phyloP scores from a whole-genome alignment of 139 green algal species.

The Chlamydomonas asymmetrica region DNA sequence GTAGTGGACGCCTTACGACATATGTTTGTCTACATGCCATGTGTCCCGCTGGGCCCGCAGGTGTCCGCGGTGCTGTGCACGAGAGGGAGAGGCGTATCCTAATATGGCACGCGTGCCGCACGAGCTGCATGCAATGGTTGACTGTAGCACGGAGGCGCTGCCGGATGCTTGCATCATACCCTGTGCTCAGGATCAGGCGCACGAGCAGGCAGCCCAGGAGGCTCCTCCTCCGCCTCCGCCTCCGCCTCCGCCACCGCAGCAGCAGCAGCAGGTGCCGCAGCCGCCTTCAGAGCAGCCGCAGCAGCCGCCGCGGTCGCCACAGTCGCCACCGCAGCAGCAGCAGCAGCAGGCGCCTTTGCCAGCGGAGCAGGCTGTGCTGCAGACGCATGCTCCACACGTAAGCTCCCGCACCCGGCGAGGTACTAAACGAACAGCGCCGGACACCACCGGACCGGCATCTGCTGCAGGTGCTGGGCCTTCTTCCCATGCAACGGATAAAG shows the following conservation, averaged over 20 bases:
- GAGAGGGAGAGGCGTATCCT: constrained; percentile 2
- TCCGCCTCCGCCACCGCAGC: neutral
- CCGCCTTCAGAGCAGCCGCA: too few species aligned
- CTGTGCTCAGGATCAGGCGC: neutral
- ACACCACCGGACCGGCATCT: neutral
- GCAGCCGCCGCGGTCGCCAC: neutral
- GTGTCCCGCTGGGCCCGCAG: neutral
- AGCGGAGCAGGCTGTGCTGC: neutral
- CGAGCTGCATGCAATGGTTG: neutral
- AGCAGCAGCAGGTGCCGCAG: neutral
- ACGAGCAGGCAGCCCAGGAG: neutral
- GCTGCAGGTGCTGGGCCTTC: neutral
- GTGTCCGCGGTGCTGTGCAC: constrained; percentile 38
- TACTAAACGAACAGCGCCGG: neutral
- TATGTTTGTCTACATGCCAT: neutral
- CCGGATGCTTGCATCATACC: neutral
- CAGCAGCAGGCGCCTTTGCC: neutral
- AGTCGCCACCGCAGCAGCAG: neutral
- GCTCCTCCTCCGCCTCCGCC: too few species aligned
- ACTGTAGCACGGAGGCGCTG: too few species aligned
- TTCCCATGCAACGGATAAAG: neutral
- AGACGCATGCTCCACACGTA: neutral
- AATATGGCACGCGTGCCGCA: neutral
- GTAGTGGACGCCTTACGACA: neutral
- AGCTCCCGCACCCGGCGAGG: too few species aligned